phyloP scores from a whole-genome alignment of 345 rosid genomes.

The Tarenaya hassleriana region DNA sequence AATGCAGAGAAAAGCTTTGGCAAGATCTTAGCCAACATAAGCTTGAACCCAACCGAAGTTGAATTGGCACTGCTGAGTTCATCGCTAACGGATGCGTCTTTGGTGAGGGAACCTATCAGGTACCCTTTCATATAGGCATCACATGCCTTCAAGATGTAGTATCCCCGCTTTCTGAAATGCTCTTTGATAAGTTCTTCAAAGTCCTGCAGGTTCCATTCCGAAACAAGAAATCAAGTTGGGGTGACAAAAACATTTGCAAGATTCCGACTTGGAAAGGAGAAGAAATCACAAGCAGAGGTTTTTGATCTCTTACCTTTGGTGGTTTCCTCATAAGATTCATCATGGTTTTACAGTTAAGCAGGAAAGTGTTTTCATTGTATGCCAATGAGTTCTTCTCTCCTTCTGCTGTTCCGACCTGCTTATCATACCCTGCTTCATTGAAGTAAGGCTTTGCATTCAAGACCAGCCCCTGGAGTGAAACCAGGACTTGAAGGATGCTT shows the following conservation, averaged over 20 bases:
- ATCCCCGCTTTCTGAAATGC: constrained; percentile 80
- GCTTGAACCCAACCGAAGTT: constrained; percentile 86
- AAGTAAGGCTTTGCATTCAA: constrained; percentile 95
- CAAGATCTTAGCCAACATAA: constrained; percentile 80
- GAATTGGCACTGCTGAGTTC: constrained; percentile 39
- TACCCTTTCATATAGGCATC: constrained; percentile 88
- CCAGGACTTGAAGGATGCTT: constrained; percentile 97
- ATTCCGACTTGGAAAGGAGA: too few relatives aligned
- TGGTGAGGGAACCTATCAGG: constrained; percentile 77
- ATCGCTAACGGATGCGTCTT: constrained; percentile 52
- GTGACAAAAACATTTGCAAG: too few relatives aligned
- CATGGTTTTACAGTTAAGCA: constrained; percentile 92
- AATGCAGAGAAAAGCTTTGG: constrained; percentile 68
- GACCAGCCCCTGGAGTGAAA: constrained; percentile 95
- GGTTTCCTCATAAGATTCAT: constrained; percentile 84
- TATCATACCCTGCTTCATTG: constrained; percentile 97
- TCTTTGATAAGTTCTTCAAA: constrained; percentile 69
- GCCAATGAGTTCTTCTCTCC: constrained; percentile 93
- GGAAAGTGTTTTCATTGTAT: constrained; percentile 87
- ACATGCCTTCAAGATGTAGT: constrained; percentile 85
- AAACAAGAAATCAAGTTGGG: constrained; percentile 2
- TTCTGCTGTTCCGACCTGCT: constrained; percentile 88
- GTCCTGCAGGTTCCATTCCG: constrained; percentile 42
- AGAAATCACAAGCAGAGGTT: too few relatives aligned
- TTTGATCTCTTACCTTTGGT: constrained; percentile 83